Conservation (phyloP, 129 eudicot species). For the Escallonia herrerae region DNA sequence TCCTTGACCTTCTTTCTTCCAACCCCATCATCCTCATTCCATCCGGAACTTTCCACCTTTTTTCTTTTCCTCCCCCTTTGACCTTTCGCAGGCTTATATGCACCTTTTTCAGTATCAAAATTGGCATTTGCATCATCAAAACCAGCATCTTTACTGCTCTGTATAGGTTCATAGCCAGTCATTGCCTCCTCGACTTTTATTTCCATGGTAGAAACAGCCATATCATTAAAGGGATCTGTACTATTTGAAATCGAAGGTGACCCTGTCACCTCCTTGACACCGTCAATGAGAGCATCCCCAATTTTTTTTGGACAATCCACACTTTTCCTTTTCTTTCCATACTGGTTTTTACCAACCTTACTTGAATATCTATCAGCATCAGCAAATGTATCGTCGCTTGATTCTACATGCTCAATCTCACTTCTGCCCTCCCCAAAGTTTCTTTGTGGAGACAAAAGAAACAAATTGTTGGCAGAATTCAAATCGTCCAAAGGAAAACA, state of each 20-base stretch:
- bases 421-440: background rate
- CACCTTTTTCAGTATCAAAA: conserved; percentile 7
- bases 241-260: background rate
- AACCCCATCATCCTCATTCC: conserved; percentile 16
- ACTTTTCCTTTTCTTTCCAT: conserved; percentile 6
- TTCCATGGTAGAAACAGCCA: background rate
- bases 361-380: background rate
- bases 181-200: background rate
- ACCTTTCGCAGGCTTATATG: conserved; percentile 7
- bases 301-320: background rate
- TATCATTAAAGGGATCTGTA: conserved; percentile 6
- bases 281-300: background rate
- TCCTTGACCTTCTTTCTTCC: conserved; percentile 22
- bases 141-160: background rate
- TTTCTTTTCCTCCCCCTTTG: conserved; percentile 45
- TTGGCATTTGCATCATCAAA: background rate
- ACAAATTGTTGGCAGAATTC: background rate
- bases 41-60: conserved; percentile 20
- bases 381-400: background rate
- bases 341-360: background rate
- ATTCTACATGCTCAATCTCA: background rate
- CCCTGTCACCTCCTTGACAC: background rate
- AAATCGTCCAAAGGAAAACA: background rate
- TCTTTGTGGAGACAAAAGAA: background rate
- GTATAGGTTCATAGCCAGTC: background rate